A percentile compares a stretch with the other conserved stretches of the same genome.
Evolutionary conservation across 441 rosid species (phyloP).

Genomic region (Arabidopsis lyrata): DNA sequence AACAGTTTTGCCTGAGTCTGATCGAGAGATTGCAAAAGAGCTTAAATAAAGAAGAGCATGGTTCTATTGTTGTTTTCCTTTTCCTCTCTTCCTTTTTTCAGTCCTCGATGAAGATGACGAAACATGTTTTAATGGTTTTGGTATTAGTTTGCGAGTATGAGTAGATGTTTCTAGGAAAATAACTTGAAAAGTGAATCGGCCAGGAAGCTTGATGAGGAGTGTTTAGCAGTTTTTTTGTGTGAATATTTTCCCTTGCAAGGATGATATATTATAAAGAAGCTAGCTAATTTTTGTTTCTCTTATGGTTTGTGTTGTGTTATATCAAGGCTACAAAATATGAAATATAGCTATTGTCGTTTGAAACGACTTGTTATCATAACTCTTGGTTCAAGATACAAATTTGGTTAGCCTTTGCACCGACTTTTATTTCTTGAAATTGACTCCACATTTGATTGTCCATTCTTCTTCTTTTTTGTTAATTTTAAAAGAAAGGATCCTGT

Average conservation of each 20-base stretch:
- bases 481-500: too few species aligned
- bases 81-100: constrained; percentile 3
- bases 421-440: too few species aligned
- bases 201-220: constrained; percentile 25
- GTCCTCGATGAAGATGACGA: constrained; percentile 1
- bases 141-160: constrained; percentile 5
- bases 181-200: constrained; percentile 11
- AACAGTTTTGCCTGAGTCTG: constrained; percentile 43
- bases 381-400: too few species aligned
- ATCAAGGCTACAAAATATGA: not conserved
- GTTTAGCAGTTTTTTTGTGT: not conserved
- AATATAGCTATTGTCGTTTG: too few species aligned
- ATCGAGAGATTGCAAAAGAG: constrained; percentile 50
- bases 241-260: constrained; percentile 6
- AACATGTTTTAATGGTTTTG: not conserved
- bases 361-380: too few species aligned
- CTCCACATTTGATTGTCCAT: too few species aligned
- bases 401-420: too few species aligned
- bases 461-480: too few species aligned
- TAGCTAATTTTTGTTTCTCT: not conserved
- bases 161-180: constrained; percentile 16
- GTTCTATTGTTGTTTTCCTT: not conserved
- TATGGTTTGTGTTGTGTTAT: not conserved
- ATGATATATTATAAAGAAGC: not conserved
- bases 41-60: constrained; percentile 38